Conservation (phyloP, 2,329 filamentous ascomycete species). For the Neofusicoccum umdonicola region DNA sequence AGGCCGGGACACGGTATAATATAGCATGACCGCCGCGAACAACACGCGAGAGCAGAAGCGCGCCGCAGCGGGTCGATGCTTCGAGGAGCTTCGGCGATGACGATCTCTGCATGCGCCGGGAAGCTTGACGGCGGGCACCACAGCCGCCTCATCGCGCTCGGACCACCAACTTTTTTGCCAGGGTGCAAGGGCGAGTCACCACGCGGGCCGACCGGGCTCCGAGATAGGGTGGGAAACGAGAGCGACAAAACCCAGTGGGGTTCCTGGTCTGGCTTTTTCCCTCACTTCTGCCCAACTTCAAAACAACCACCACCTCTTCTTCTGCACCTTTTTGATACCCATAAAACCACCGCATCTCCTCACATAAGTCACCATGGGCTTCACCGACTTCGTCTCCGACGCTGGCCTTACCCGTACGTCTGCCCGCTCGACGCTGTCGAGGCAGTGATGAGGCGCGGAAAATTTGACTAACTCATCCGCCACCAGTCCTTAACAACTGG, state of each 20-base stretch:
- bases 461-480: constrained; percentile 19
- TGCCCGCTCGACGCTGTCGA: background rate
- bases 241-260: constrained; percentile 13
- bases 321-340: constrained; percentile 2
- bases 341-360: constrained; percentile 4
- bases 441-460: background rate
- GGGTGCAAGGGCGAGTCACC: background rate
- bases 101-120: background rate
- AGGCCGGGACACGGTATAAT: background rate
- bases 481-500: constrained; percentile 67
- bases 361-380: constrained; percentile 58
- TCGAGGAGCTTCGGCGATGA: constrained; percentile 16
- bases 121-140: background rate
- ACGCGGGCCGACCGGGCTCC: constrained; percentile 6
- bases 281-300: constrained; percentile 14
- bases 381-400: constrained; percentile 66
- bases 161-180: no score
- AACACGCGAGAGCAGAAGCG: background rate
- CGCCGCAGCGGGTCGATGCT: constrained; percentile 9
- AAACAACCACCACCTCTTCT: constrained; percentile 5
- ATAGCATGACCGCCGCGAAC: background rate
- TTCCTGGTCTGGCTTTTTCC: constrained; percentile 8
- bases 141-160: background rate
- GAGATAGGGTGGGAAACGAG: background rate
- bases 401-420: constrained; percentile 61